Evolutionary conservation across 495 filamentous ascomycete genomes (phyloP).

Genomic region (Aspergillus egyptiacus): DNA sequence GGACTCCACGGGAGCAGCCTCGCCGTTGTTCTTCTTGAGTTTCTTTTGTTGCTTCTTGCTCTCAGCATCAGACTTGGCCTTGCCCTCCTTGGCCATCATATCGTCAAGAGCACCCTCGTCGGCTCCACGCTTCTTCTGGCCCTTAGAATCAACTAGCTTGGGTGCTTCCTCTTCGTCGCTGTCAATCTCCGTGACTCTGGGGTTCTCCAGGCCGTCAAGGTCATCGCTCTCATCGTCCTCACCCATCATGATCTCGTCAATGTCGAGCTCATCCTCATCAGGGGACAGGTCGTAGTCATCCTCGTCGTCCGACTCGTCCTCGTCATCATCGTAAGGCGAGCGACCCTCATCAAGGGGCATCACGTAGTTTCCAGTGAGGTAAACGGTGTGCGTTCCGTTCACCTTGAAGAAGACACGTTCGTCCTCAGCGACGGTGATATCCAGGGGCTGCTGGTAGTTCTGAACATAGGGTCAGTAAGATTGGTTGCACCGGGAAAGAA

Average conservation of each 20-base stretch:
- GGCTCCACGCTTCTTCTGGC: conserved; percentile 82
- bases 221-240: conserved; percentile 78
- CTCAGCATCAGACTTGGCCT: conserved; percentile 65
- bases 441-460: conserved; percentile 93
- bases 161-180: conserved; percentile 72
- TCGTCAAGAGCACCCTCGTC: conserved; percentile 62
- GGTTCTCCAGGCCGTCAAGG: conserved; percentile 71
- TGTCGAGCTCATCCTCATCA: conserved; percentile 60
- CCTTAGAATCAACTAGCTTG: conserved; percentile 68
- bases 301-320: conserved; percentile 62
- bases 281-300: conserved; percentile 79
- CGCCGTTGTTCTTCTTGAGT: conserved; percentile 94
- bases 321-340: conserved; percentile 46
- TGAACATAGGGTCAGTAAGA: conserved; percentile 31
- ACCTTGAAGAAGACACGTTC: conserved; percentile 90
- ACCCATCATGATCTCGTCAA: conserved; percentile 47
- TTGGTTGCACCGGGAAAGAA: neutral
- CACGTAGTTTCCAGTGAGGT: conserved; percentile 93
- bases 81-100: conserved; percentile 30
- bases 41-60: conserved; percentile 99
- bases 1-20: conserved; percentile 55
- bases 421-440: conserved; percentile 79
- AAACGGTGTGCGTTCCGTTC: conserved; percentile 80
- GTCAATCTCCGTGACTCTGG: conserved; percentile 77
- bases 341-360: conserved; percentile 50